Evolutionary conservation across 306 rosid genomes (phyloP).

Genomic region (Sophora flavescens): DNA sequence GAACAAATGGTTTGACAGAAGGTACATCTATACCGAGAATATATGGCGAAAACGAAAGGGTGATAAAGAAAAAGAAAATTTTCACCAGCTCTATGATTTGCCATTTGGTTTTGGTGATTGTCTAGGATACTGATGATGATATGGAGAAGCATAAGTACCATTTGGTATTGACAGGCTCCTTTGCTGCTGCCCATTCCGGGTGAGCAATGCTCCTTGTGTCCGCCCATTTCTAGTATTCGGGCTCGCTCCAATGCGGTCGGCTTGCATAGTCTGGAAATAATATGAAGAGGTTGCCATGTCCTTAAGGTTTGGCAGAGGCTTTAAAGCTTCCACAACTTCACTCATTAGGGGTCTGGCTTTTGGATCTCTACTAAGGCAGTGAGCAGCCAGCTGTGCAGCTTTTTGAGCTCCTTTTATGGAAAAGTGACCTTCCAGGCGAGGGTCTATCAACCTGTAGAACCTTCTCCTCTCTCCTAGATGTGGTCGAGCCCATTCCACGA

Average conservation of each 20-base stretch:
- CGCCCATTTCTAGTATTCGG: constrained; percentile 74
- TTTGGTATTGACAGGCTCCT: constrained; percentile 83
- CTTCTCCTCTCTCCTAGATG: constrained; percentile 90
- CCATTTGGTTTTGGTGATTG: constrained; percentile 90
- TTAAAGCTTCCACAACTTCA: constrained; percentile 91
- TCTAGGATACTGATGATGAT: constrained; percentile 80
- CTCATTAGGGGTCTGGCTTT: constrained; percentile 92
- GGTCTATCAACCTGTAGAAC: constrained; percentile 89
- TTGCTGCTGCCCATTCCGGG: constrained; percentile 75
- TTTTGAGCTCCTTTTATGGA: constrained; percentile 95
- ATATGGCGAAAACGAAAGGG: constrained; percentile 35
- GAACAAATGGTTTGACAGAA: constrained; percentile 67
- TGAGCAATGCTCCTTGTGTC: constrained; percentile 63
- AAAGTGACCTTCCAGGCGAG: constrained; percentile 95
- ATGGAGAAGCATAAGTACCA: constrained; percentile 87
- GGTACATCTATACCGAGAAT: constrained; percentile 54
- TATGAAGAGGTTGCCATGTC: constrained; percentile 99
- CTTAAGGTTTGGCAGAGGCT: constrained; percentile 89
- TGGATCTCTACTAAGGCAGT: constrained; percentile 92
- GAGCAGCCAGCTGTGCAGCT: constrained; percentile 87
- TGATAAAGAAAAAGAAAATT: constrained; percentile 45
- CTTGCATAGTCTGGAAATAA: constrained; percentile 84
- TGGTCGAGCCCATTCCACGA: constrained; percentile 99
- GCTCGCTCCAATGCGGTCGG: constrained; percentile 74
- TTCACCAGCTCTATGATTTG: constrained; percentile 68